A percentile compares a stretch with the other conserved stretches of the same genome.
Evolutionary conservation across 345 rosid species (phyloP).

Genomic region (Rhodamnia argentea): DNA sequence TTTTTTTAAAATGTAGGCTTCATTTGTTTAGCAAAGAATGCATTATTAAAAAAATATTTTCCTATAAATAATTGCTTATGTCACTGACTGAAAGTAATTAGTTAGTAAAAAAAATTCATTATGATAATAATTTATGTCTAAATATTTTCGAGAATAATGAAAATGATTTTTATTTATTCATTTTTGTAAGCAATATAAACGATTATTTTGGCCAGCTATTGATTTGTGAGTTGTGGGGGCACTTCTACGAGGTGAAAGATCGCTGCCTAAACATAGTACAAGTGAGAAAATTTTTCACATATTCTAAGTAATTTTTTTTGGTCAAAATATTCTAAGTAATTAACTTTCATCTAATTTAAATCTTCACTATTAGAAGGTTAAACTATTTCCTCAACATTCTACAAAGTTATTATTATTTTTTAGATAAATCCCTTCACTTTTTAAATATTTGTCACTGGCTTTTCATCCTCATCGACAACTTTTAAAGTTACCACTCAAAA

Average conservation of each 20-base stretch:
- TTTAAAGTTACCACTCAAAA: not conserved
- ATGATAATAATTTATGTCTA: not conserved
- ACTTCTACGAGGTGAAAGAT: not conserved
- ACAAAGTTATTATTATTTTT: not conserved
- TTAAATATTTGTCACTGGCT: not conserved
- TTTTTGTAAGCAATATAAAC: not conserved
- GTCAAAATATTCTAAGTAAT: too few species aligned
- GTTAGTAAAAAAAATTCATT: not conserved
- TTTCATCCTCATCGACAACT: not conserved
- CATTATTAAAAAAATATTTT: not conserved
- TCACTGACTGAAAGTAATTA: not conserved
- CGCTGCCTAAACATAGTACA: not conserved
- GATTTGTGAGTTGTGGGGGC: not conserved
- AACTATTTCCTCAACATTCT: not conserved
- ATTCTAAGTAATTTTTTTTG: too few species aligned
- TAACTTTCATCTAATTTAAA: not conserved
- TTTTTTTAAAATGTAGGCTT: not conserved
- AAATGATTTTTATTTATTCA: not conserved
- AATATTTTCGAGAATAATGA: not conserved
- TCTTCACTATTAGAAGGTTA: not conserved
- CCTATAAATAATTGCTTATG: accelerated
- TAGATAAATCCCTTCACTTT: not conserved
- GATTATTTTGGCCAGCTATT: not conserved
- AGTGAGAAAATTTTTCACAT: not conserved
- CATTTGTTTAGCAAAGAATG: accelerated